Evolutionary conservation across 2,329 filamentous ascomycete species (phyloP), one percentile per base, ranked within the genome.

Genomic region (Cladorrhinum sp.): DNA sequence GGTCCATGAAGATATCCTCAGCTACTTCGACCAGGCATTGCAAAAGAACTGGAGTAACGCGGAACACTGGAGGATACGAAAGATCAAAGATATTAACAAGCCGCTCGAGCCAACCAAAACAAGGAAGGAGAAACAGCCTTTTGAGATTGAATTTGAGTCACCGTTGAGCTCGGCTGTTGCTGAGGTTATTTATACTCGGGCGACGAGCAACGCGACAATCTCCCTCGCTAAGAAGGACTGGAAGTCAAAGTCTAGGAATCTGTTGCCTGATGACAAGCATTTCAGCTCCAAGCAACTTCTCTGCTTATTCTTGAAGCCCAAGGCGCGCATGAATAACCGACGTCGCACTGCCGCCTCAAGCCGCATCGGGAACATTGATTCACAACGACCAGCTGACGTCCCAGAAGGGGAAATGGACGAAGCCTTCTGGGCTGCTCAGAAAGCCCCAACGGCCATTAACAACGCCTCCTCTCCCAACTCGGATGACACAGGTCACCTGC

Each of bases 1-100:
- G 70, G 78, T 89, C 73, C 92, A 97, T 71, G 92, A 98, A 68
- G 93, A 96, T 69, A 96, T 99, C 60, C 82, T 99, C n/a, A 90
- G 91, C 71, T 99, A 98, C 77, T 99, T 99, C 71, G 95, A 99
- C 73, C 92, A 96, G 70, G 93, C 93, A 2, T 78, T 98, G 49
- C 91, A 95, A 72, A 98, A 96, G 82, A 97, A 97, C 70, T 99
- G 95, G 93, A 89, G 90, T 5, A 96, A 92, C 53, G 93, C 95
- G n/a, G 95, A 98, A 73, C 95, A 99, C 75, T 99, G 95, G 95
- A 89, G 93, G 67, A 98, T 99, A 71, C 85, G 91, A 64, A 92
- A 92, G 71, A 95, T 99, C 74, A 98, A 98, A 70, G 86, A 88
- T 65, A 77, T 81, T 70, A 83, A 80, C 69, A 92, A 93, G 74